phyloP scores from a whole-genome alignment of 2,329 filamentous ascomycete species.

The Aspergillus amoenus region DNA sequence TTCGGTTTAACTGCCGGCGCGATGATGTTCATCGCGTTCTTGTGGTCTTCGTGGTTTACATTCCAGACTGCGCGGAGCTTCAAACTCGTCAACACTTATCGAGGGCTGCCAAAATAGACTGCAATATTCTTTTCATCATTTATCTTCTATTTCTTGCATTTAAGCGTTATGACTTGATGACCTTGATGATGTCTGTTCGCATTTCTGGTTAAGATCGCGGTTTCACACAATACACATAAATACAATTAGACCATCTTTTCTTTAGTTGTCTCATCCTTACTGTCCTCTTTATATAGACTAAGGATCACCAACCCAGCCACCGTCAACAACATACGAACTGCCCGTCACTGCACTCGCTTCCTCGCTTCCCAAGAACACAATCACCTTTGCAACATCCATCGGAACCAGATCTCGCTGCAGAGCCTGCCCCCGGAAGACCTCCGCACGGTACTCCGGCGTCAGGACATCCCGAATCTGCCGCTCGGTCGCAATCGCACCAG shows the following conservation, averaged over 20 bases:
- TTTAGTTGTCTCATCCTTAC: no score
- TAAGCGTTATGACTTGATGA: no score
- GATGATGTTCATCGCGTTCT: not conserved
- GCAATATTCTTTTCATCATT: no score
- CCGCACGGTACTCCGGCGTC: constrained; percentile 39
- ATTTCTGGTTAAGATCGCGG: no score
- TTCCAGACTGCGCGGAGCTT: not conserved
- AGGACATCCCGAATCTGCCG: constrained; percentile 46
- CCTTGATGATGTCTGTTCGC: no score
- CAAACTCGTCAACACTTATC: no score
- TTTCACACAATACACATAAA: no score
- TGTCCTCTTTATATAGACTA: no score
- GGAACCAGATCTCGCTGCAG: constrained; percentile 39
- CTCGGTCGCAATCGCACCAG: constrained; percentile 49
- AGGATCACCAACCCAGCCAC: constrained; percentile 17
- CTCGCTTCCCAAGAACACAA: constrained; percentile 48
- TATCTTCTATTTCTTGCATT: no score
- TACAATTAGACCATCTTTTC: no score
- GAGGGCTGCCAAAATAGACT: no score
- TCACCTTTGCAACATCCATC: constrained; percentile 49
- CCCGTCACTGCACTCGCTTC: constrained; percentile 51
- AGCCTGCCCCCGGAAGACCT: constrained; percentile 43
- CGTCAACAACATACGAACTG: constrained; percentile 42
- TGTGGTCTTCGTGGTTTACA: not conserved
- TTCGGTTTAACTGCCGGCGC: not conserved